Evolutionary conservation across 352 stramenopile genomes (phyloP), one percentile per base, ranked within the genome.

Genomic region (Pythium brachiatum): DNA sequence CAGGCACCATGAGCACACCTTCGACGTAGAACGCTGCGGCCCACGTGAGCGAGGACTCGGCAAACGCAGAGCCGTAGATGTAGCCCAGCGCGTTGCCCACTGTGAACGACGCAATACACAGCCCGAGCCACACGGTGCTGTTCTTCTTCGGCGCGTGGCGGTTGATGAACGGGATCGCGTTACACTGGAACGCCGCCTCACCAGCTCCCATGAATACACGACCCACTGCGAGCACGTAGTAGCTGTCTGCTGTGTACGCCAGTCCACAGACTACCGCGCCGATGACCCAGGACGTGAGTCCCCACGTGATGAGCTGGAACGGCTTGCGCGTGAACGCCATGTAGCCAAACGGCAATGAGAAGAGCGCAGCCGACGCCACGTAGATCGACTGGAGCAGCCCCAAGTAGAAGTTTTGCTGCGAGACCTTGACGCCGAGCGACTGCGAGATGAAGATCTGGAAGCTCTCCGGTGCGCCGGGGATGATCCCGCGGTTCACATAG

Each of bases 401-500:
- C 36, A 98, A 76, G 73, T 92, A 92, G 57, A 93, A 71, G 34
- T 78, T 88, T 65, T 92, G 73, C 48, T 85, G 73, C 43, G 83
- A 63, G 54, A 78, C 73, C 16, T 74, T 79, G 23, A 89, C 72
- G 43, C 83, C 66, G n/a, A 89, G 72, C 26, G 88, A 91, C 23
- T 76, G 56, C 15, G 78, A 79, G 63, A 98, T 96, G 66, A 98
- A 98, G 38, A 79, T 79, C 60, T 96, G 85, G 68, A 98, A 97
- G 64, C 96, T 86, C 62, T 95, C 76, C 26, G 88, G 87, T 0
- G 92, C 89, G 12, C 96, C 96, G 0, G 96, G 89, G 53, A 98
- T 98, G 60, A 99, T 98, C n/a, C 92, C 90, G 38, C 95, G 89
- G 76, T 98, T 94, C 32, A 97, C 70, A 75, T 98, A 98, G 69